phyloP scores from a whole-genome alignment of 306 rosid species.

The Fragaria vesca region DNA sequence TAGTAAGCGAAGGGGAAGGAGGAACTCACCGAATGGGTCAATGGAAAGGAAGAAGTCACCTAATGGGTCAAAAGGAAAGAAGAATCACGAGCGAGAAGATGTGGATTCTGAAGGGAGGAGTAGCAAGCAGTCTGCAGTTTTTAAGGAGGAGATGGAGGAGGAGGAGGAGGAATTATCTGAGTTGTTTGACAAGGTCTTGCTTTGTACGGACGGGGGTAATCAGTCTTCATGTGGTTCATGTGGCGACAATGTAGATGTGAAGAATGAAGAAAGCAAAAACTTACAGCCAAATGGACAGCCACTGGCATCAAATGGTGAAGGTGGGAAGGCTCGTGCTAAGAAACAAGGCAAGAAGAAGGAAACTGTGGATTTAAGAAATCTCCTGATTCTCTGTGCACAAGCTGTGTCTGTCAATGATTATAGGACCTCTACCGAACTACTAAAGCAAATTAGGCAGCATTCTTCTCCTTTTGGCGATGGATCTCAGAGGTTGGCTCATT shows the following conservation, averaged over 20 bases:
- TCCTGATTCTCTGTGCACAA: constrained; percentile 41
- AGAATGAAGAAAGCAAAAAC: constrained; percentile 19
- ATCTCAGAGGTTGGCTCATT: constrained; percentile 40
- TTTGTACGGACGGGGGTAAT: constrained; percentile 7
- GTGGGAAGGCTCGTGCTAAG: constrained; percentile 24
- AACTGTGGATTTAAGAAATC: constrained; percentile 37
- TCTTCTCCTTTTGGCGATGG: constrained; percentile 41
- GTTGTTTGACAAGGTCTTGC: constrained; percentile 40
- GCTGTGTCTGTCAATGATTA: constrained; percentile 31
- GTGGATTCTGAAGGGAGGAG: constrained; percentile 34
- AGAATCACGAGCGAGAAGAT: constrained; percentile 36
- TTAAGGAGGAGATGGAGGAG: constrained; percentile 27
- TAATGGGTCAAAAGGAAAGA: constrained; percentile 29
- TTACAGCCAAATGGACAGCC: constrained; percentile 20
- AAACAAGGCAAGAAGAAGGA: constrained; percentile 27
- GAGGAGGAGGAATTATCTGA: constrained; percentile 31
- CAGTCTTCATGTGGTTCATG: neutral
- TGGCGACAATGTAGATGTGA: constrained; percentile 13
- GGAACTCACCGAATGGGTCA: constrained; percentile 30
- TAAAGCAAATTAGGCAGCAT: constrained; percentile 40
- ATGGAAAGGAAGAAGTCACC: constrained; percentile 41
- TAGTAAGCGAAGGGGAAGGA: constrained; percentile 40
- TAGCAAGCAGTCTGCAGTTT: constrained; percentile 42
- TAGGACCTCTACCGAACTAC: constrained; percentile 24
- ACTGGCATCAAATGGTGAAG: constrained; percentile 19